Base-by-base conservation (phyloP, 768 basidiomycete genomes). In the Trametes cinnabarina region DNA sequence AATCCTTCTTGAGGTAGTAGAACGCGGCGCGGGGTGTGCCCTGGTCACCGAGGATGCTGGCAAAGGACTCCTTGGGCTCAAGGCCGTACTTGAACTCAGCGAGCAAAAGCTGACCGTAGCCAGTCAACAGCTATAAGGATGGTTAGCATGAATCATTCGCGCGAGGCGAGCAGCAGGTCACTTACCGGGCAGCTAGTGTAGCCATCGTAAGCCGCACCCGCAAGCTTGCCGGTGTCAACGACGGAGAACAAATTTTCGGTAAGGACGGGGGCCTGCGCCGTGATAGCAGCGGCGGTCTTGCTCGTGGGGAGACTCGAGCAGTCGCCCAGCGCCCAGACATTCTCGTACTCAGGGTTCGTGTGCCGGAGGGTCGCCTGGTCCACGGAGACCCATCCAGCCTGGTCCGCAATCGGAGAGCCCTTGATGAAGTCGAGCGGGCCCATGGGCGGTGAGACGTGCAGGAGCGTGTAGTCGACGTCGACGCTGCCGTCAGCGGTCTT, bases 201-300 rank as follows among this genome's bases (percentile, higher is more conserved):
- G 7, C 94, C 94, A 68, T 93, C 87, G 67, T 99, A 99, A 46
- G 68, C 74, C 2, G 91, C 94, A 40, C 70, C 66, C 26, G 85
- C 79, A 46, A 92, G 71, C 62, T 82, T 81, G 32, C 94, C 94
- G 1, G 82, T 85, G 63, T 88, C 82, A 69, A 93, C 74, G 30
- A 89, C 74, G 25, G 85, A 84, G 71, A 85, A 87, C 35, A 98
- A 70, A 73, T 98, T 98, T 73, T 98, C 91, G 1, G 87, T 83
- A 43, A 98, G 79, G 4, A 99, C 87, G 11, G 96, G 96, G 1
- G 90, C 86, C 72, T 99, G 93, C 0, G 84, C 85, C 2, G 91
- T 93, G 66, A 98, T 89, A 5, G 95, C 96, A 14, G 96, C 95
- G 0, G 90, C 92, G 0, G 96, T 99, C 80, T 96, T 99, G 72